Evolutionary conservation across 768 basidiomycete genomes (phyloP).

Genomic region (Sporobolomyces roseus): DNA sequence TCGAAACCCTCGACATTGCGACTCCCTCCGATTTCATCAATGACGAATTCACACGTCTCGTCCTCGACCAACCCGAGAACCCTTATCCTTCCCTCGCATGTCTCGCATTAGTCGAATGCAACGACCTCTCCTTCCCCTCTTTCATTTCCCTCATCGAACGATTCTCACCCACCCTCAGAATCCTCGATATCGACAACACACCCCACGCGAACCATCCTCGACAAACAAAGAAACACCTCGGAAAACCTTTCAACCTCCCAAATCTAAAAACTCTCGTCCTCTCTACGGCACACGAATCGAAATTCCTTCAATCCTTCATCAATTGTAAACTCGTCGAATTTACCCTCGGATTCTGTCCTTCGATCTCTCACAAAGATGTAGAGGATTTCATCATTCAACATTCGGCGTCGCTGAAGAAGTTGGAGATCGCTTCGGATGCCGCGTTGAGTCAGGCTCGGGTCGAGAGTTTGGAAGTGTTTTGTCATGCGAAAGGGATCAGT

Average conservation of each 20-base stretch:
- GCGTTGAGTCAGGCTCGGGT: constrained; percentile 21
- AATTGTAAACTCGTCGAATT: constrained; percentile 1
- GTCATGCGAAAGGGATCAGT: constrained; percentile 28
- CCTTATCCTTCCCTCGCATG: constrained; percentile 9
- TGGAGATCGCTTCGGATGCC: constrained; percentile 23
- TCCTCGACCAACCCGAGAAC: background rate
- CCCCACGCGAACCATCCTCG: constrained; percentile 16
- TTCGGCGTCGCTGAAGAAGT: constrained; percentile 4
- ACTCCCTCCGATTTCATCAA: constrained; percentile 9
- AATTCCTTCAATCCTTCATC: constrained; percentile 4
- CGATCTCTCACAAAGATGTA: constrained; percentile 12
- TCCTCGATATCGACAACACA: constrained; percentile 20
- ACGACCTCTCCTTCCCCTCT: constrained; percentile 20
- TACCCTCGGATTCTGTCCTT: constrained; percentile 30
- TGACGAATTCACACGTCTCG: constrained; percentile 19
- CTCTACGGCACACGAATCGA: constrained; percentile 24
- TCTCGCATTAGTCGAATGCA: constrained; percentile 19
- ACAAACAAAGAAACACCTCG: constrained; percentile 7
- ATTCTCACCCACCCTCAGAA: constrained; percentile 13
- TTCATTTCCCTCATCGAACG: constrained; percentile 17
- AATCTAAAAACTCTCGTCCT: constrained; percentile 25
- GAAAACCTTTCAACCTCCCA: constrained; percentile 3
- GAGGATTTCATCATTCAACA: constrained; percentile 23
- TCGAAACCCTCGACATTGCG: constrained; percentile 29
- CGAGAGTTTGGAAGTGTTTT: constrained; percentile 34